Base-by-base conservation (phyloP, 2,329 filamentous ascomycete genomes). In the Hortaea werneckii region DNA sequence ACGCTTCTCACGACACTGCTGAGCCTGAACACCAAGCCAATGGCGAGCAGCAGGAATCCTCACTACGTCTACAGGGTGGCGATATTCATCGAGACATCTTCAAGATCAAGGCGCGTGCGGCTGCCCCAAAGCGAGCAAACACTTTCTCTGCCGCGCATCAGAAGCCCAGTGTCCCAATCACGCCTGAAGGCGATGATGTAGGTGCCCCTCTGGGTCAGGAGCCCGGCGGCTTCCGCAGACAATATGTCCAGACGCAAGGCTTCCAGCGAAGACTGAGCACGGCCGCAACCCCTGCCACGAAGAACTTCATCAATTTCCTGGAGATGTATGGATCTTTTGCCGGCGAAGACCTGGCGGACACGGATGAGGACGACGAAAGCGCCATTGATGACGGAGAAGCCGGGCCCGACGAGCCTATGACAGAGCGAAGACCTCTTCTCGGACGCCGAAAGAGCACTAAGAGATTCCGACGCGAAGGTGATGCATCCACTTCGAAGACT, bases 41-140 rank as follows among this genome's bases (percentile, higher is more conserved):
- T 10, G 6, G 7, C 28, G 28, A 30, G 10, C 10, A 6, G n/a
- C 11, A 27, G 20, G 42, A 43, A 10, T 38, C 42, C 1, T 88
- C 85, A 0, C 68, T 88, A 44, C 78, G 72, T 48, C 71, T 88
- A 3, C 83, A 84, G 58, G 85, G 85, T 43, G 85, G 85, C 37
- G 85, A 89, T 57, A 82, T 89, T 20, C 84, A 88, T 60, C 80
- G 85, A 30, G 82, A 86, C 56, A 75, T 89, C 30, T 89, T 85
- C 73, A 83, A 79, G 59, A 80, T 87, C 55, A 79, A 82, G 50
- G 78, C 80, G 11, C 72, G 78, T 35, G 67, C 62, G 63, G 75
- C 58, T 56, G 60, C 64, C 35, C 63, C 66, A 9, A 63, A 62
- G 46, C 76, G 84, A 50, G 72, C 84, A 11, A 75, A 76, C 44